Conservation (phyloP, 2,329 filamentous ascomycete genomes). For the Neoarthrinium moseri region DNA sequence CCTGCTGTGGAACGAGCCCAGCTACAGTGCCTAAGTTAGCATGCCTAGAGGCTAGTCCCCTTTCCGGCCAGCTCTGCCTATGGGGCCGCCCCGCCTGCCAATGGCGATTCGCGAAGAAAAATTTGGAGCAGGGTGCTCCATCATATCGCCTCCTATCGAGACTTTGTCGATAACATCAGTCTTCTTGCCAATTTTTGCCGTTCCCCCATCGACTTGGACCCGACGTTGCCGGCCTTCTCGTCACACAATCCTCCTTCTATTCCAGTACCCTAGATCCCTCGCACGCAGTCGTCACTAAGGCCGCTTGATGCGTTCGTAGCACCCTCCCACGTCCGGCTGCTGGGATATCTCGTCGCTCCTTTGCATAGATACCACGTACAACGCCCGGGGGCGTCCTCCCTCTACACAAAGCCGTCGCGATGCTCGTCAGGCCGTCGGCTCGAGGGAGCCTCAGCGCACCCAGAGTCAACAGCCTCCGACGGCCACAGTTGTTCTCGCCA, state of each 20-base stretch:
- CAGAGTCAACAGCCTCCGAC: constrained; percentile 15
- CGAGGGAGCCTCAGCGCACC: constrained; percentile 21
- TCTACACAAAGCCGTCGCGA: constrained; percentile 17
- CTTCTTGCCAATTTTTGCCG: no score
- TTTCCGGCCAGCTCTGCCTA: no score
- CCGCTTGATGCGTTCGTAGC: constrained; percentile 24
- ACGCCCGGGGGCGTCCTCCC: no score
- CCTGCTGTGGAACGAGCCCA: no score
- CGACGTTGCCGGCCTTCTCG: not conserved
- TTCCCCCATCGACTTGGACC: no score
- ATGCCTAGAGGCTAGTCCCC: no score
- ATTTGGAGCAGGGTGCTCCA: not conserved
- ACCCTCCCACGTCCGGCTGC: constrained; percentile 16
- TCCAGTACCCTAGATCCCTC: not conserved
- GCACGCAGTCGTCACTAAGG: no score
- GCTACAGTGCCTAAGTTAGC: no score
- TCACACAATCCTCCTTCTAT: not conserved
- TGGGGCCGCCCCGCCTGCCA: no score
- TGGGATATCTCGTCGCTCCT: constrained; percentile 13
- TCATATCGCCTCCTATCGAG: not conserved
- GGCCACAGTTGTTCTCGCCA: constrained; percentile 20
- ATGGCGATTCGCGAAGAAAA: no score
- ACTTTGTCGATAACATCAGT: no score
- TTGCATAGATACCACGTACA: constrained; percentile 1
- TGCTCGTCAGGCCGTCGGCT: constrained; percentile 26